A percentile compares a stretch with the other conserved stretches of the same genome.
These are phyloP conservation scores for Rossbeevera mucosa DNA, from an alignment of 768 basidiomycete species.

Conservation along the genomic window DNA sequence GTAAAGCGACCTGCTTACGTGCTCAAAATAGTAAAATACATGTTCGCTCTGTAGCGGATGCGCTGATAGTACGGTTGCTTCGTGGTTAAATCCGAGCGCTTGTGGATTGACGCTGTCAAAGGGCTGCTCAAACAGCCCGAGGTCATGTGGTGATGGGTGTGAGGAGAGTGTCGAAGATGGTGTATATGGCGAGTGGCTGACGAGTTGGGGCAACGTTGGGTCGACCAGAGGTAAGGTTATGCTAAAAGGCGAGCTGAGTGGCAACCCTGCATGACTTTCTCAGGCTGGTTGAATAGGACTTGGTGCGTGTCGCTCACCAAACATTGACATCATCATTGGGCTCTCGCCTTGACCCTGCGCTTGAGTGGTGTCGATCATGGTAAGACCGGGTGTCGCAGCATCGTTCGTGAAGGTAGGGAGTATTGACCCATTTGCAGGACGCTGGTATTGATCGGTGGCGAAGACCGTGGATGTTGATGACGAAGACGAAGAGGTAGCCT, in stretches of 20 bases:
- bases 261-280: constrained; percentile 19
- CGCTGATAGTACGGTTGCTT: constrained; percentile 25
- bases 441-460: constrained; percentile 26
- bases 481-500: constrained; percentile 27
- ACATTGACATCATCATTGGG: constrained; percentile 26
- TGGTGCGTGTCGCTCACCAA: constrained; percentile 18
- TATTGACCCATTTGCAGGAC: constrained; percentile 17
- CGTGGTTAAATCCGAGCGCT: constrained; percentile 26
- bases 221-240: constrained; percentile 27
- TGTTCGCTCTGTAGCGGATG: constrained; percentile 52
- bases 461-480: constrained; percentile 34
- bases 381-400: constrained; percentile 16
- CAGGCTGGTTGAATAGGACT: constrained; percentile 3
- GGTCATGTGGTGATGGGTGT: constrained; percentile 32
- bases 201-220: constrained; percentile 24
- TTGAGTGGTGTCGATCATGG: constrained; percentile 19
- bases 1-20: constrained; percentile 63
- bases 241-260: constrained; percentile 30
- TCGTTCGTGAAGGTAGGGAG: constrained; percentile 22
- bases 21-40: constrained; percentile 71
- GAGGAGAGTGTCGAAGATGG: constrained; percentile 31
- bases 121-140: constrained; percentile 28
- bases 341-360: constrained; percentile 19
- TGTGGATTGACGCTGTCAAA: constrained; percentile 35
- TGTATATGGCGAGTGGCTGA: constrained; percentile 32